phyloP scores from a whole-genome alignment of 441 rosid species.

The Omphalea diandra region DNA sequence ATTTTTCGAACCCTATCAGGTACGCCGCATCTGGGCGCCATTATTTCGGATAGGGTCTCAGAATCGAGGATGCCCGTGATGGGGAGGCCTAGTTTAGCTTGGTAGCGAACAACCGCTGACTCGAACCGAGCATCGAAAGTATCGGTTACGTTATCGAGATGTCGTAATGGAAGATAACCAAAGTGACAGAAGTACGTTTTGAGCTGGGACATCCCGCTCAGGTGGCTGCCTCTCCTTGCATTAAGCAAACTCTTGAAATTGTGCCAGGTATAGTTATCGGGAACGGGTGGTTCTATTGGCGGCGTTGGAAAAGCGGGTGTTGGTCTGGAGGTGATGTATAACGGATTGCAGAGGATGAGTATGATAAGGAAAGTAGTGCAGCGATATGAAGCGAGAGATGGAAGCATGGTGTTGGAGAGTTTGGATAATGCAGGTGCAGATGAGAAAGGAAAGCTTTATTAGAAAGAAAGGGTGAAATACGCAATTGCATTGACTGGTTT shows the following conservation, averaged over 20 bases:
- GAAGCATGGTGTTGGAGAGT: conserved; percentile 11
- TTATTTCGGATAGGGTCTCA: conserved; percentile 41
- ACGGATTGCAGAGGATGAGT: conserved; percentile 24
- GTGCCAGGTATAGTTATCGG: conserved; percentile 20
- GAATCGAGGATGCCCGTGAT: conserved; percentile 56
- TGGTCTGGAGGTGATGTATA: conserved; percentile 24
- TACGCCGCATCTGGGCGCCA: conserved; percentile 58
- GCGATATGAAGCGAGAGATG: neutral
- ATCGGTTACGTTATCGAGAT: conserved; percentile 26
- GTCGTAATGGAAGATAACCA: conserved; percentile 41
- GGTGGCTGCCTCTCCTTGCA: conserved; percentile 31
- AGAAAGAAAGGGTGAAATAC: conserved; percentile 27
- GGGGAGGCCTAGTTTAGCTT: conserved; percentile 45
- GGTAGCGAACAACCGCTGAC: conserved; percentile 44
- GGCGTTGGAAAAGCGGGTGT: conserved; percentile 12
- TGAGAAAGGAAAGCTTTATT: conserved; percentile 31
- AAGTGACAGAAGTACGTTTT: conserved; percentile 53
- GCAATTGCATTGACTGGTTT: conserved; percentile 2
- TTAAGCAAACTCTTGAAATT: conserved; percentile 32
- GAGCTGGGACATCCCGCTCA: conserved; percentile 40
- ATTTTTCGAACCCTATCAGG: conserved; percentile 33
- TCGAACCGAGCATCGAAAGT: conserved; percentile 32
- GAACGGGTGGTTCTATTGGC: neutral
- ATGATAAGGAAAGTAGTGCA: conserved; percentile 23
- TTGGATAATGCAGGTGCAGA: neutral